Percentiles rank a stretch among this genome's conserved stretches.
These are phyloP conservation scores for Fusarium coffeatum DNA, from an alignment of 2,329 filamentous ascomycete species.

Conservation along the genomic window DNA sequence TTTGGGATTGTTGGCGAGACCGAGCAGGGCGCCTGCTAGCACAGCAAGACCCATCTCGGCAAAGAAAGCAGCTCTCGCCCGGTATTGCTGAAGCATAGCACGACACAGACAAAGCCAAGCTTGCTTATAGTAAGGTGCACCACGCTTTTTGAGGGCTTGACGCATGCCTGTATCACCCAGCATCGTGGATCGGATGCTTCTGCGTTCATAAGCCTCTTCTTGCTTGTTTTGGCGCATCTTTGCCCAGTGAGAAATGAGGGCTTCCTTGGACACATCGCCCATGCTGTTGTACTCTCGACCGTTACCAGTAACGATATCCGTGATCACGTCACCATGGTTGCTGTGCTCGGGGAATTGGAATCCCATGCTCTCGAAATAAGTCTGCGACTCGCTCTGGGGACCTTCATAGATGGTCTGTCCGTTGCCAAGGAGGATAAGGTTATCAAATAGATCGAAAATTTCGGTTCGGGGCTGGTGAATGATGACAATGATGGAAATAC, in stretches of 20 bases:
- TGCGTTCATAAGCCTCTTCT: constrained; percentile 27
- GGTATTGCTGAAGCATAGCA: constrained; percentile 68
- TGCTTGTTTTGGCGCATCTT: constrained; percentile 42
- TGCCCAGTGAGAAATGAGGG: constrained; percentile 62
- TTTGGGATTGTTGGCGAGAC: constrained; percentile 61
- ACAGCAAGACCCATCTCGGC: constrained; percentile 66
- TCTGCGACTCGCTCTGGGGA: constrained; percentile 55
- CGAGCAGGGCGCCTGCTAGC: constrained; percentile 65
- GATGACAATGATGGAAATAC: constrained; percentile 68
- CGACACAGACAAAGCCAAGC: constrained; percentile 64
- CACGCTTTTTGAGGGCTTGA: constrained; percentile 61
- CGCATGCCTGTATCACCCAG: constrained; percentile 52
- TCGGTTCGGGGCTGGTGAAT: constrained; percentile 70
- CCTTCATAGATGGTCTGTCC: constrained; percentile 68
- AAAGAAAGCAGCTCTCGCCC: constrained; percentile 61
- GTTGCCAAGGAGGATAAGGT: constrained; percentile 65
- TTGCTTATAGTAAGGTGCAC: constrained; percentile 62
- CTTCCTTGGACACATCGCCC: constrained; percentile 61
- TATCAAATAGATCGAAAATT: constrained; percentile 68
- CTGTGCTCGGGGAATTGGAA: constrained; percentile 62
- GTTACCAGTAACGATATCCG: constrained; percentile 71
- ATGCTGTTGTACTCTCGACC: constrained; percentile 61
- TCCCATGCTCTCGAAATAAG: constrained; percentile 64
- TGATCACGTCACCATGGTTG: constrained; percentile 68
- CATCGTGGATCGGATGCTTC: constrained; percentile 40